Conservation (phyloP, 768 basidiomycete genomes). For the Trametes sanguinea region DNA sequence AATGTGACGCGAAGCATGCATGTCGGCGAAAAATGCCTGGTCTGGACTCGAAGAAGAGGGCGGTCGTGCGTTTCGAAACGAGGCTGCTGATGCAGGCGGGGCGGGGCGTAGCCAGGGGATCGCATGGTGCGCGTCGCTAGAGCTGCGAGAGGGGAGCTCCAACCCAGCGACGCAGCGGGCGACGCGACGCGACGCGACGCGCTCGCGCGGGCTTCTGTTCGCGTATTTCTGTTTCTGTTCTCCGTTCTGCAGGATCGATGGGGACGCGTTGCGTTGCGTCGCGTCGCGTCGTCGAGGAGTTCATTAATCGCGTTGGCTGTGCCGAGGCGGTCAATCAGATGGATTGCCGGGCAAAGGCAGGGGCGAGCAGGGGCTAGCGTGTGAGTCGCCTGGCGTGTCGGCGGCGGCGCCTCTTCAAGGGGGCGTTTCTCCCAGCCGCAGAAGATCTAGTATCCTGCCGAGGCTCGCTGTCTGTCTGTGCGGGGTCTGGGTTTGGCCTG, state of each 20-base stretch:
- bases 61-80: no score
- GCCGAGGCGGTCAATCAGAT: conserved; percentile 1
- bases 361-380: neutral
- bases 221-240: neutral
- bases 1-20: no score
- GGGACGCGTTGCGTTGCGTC: neutral
- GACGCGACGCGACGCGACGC: no score
- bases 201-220: neutral
- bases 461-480: no score
- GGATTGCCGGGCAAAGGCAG: conserved; percentile 1
- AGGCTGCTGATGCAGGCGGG: no score
- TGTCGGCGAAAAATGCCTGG: no score
- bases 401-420: neutral
- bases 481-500: no score
- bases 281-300: neutral
- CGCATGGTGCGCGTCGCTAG: neutral
- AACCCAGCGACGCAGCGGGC: neutral
- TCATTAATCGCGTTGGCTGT: neutral
- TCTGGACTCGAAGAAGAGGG: no score
- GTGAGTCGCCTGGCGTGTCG: neutral
- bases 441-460: no score
- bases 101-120: neutral
- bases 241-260: neutral
- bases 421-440: no score
- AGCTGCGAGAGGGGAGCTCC: no score